phyloP scores from a whole-genome alignment of 352 stramenopile genomes.

The Pythium phragmitis region DNA sequence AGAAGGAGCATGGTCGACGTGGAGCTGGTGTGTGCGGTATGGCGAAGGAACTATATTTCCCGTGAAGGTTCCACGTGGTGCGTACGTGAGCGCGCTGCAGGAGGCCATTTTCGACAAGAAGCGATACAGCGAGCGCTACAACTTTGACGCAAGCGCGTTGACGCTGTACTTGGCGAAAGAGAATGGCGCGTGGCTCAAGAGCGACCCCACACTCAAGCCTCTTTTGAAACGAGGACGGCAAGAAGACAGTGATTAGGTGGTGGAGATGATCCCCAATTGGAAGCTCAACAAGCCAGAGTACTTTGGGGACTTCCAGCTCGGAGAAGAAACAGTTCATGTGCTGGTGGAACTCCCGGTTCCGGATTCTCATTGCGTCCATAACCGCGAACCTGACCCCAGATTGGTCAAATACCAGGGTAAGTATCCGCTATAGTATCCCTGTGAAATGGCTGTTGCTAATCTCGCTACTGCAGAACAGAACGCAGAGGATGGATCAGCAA shows the following conservation, averaged over 20 bases:
- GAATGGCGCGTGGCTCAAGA: slow-evolving; percentile 20
- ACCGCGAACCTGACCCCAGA: too few relatives aligned
- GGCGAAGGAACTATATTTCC: slow-evolving; percentile 2
- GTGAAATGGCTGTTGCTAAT: too few relatives aligned
- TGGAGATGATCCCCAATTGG: neutral
- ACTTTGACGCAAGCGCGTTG: neutral
- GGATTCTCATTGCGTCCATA: too few relatives aligned
- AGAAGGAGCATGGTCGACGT: slow-evolving; percentile 1
- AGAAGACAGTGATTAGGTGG: slow-evolving; percentile 22
- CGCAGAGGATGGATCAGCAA: too few relatives aligned
- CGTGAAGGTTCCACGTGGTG: neutral
- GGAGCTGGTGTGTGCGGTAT: neutral
- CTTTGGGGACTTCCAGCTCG: neutral
- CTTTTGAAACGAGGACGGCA: slow-evolving; percentile 22
- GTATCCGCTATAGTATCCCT: too few relatives aligned
- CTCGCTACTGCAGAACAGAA: too few relatives aligned
- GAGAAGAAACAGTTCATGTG: neutral
- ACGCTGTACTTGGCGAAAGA: slow-evolving; percentile 18
- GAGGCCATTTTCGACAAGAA: neutral
- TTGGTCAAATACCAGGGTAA: too few relatives aligned
- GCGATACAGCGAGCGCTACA: neutral
- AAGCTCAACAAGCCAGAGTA: neutral
- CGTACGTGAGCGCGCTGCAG: neutral
- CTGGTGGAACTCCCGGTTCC: neutral
- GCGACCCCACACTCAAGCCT: slow-evolving; percentile 18